Conservation (phyloP, 169 alveolate species). For the Cryptosporidium ryanae region DNA sequence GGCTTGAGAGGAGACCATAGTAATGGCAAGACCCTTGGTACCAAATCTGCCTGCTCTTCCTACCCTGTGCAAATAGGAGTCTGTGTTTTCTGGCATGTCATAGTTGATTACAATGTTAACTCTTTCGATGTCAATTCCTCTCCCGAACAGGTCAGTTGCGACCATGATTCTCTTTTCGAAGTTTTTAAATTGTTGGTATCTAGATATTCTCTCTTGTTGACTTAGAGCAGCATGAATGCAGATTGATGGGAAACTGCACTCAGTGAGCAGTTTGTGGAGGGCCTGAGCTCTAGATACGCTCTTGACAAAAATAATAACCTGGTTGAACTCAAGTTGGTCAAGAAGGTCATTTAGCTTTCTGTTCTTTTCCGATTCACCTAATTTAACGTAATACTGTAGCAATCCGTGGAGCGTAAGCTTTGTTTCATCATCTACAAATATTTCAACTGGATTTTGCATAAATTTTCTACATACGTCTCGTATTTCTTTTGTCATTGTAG, state of each 20-base stretch:
- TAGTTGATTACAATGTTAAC: constrained; percentile 99
- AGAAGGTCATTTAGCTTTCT: constrained; percentile 95
- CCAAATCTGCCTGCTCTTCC: constrained; percentile 99
- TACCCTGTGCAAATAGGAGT: constrained; percentile 90
- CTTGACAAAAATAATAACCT: constrained; percentile 98
- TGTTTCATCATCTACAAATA: constrained; percentile 98
- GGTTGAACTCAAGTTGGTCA: constrained; percentile 97
- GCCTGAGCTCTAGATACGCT: constrained; percentile 95
- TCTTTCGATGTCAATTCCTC: constrained; percentile 99
- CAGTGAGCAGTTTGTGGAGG: constrained; percentile 93
- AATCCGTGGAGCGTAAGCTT: constrained; percentile 98
- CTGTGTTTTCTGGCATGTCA: constrained; percentile 96
- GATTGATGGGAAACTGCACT: constrained; percentile 99
- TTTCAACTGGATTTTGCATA: constrained; percentile 98
- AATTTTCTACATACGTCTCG: constrained; percentile 96
- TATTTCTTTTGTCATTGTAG: constrained; percentile 96
- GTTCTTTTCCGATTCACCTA: constrained; percentile 97
- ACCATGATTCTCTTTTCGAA: constrained; percentile 98
- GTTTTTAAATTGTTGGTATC: constrained; percentile 96
- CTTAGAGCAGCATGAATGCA: constrained; percentile 96
- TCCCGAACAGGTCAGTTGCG: constrained; percentile 99
- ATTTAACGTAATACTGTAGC: constrained; percentile 97
- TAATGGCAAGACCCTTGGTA: constrained; percentile 98
- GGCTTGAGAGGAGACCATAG: constrained; percentile 93
- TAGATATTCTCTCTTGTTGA: constrained; percentile 90